Percentiles rank a stretch among this genome's conserved stretches.
Conservation (phyloP, 2,329 filamentous ascomycete genomes). For the Acrocalymma vagum region DNA sequence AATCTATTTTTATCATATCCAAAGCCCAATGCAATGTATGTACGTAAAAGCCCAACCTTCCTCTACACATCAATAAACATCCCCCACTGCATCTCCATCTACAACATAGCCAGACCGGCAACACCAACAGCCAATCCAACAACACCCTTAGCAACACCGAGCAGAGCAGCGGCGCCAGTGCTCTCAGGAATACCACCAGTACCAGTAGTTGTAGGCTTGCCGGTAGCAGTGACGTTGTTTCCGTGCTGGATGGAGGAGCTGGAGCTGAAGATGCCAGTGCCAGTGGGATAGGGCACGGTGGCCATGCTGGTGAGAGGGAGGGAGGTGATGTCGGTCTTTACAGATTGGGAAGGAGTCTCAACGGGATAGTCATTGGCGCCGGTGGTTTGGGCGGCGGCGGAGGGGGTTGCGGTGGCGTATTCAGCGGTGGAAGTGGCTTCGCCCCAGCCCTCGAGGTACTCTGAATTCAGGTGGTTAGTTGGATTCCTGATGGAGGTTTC, state of each 20-base stretch:
- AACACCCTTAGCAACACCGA: constrained; percentile 10
- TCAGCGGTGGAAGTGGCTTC: too few relatives aligned
- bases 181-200: constrained; percentile 7
- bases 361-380: constrained; percentile 3
- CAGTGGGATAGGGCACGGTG: not conserved
- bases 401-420: too few relatives aligned
- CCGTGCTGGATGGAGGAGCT: constrained; percentile 2
- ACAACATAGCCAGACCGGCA: constrained; percentile 26
- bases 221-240: constrained; percentile 18
- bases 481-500: constrained; percentile 11
- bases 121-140: constrained; percentile 21
- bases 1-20: too few relatives aligned
- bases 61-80: too few relatives aligned
- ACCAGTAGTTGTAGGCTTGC: constrained; percentile 10
- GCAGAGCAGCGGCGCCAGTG: constrained; percentile 21
- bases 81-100: too few relatives aligned
- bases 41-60: too few relatives aligned
- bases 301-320: constrained; percentile 6
- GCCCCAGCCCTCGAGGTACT: constrained; percentile 1
- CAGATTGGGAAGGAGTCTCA: constrained; percentile 3
- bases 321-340: not conserved
- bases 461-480: constrained; percentile 3
- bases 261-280: constrained; percentile 3
- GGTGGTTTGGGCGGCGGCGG: too few relatives aligned
- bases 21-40: too few relatives aligned